Evolutionary conservation across 2,329 filamentous ascomycete species (phyloP).

Genomic region (Trichoderma guizhouense): DNA sequence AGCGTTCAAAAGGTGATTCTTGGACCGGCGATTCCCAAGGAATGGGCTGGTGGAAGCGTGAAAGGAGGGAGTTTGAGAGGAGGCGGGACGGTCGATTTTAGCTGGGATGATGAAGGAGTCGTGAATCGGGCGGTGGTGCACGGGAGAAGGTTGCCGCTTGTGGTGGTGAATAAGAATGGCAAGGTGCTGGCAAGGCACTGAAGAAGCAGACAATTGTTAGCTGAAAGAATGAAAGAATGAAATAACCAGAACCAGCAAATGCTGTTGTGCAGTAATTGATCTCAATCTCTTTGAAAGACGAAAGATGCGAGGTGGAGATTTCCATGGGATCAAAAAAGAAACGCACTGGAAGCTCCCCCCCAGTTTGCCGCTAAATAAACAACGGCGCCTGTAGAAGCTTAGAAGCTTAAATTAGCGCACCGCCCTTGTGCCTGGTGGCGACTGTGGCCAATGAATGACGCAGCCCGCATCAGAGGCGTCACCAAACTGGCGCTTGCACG

Average conservation of each 20-base stretch:
- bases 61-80: slow-evolving; percentile 15
- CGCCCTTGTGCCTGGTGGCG: slow-evolving; percentile 6
- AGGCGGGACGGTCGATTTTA: slow-evolving; percentile 18
- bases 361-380: neutral
- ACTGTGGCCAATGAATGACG: slow-evolving; percentile 10
- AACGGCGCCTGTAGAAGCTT: slow-evolving; percentile 4
- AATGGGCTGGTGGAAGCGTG: slow-evolving; percentile 16
- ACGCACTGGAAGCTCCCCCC: neutral
- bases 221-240: neutral
- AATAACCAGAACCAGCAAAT: neutral
- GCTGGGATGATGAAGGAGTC: slow-evolving; percentile 14
- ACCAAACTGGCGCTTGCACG: slow-evolving; percentile 9
- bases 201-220: neutral
- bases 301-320: neutral
- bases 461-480: neutral
- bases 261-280: neutral
- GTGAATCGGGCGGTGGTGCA: slow-evolving; percentile 5
- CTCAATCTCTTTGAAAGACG: neutral
- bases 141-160: neutral
- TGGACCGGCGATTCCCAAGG: slow-evolving; percentile 13
- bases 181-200: slow-evolving; percentile 2
- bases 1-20: slow-evolving; percentile 14
- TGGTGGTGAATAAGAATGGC: slow-evolving; percentile 12
- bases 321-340: neutral
- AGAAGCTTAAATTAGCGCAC: slow-evolving; percentile 11